Evolutionary conservation across 2,329 filamentous ascomycete species (phyloP).

Genomic region (Bisporella sp.): DNA sequence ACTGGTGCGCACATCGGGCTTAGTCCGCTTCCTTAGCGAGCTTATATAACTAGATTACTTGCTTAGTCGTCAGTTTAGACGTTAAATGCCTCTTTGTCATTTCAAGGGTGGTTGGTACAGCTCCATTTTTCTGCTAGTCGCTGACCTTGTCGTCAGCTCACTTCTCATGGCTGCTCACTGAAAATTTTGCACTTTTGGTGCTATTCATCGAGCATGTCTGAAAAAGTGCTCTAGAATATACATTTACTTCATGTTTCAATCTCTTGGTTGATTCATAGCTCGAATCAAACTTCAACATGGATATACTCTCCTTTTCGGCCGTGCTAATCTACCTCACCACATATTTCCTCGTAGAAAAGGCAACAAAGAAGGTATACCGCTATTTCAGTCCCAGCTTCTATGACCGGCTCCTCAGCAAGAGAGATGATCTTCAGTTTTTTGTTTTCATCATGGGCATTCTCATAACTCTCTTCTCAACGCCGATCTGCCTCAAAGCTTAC

Average conservation of each 20-base stretch:
- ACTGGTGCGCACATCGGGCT: too few species aligned
- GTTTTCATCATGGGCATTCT: conserved; percentile 7
- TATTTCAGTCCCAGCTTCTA: neutral
- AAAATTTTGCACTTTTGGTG: too few species aligned
- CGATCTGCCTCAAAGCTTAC: conserved; percentile 2
- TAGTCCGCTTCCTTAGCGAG: too few species aligned
- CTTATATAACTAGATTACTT: too few species aligned
- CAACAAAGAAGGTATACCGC: neutral
- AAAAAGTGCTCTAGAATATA: neutral
- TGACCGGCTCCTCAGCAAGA: neutral
- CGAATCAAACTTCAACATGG: neutral
- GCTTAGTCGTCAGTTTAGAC: too few species aligned
- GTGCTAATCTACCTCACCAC: neutral
- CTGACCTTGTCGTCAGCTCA: too few species aligned
- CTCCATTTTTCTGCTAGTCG: too few species aligned
- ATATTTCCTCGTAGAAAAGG: conserved; percentile 1
- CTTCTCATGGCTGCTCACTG: too few species aligned
- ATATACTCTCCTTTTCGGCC: neutral
- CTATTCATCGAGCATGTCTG: too few species aligned
- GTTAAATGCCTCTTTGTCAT: too few species aligned
- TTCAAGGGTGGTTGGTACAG: too few species aligned
- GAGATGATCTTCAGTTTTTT: conserved; percentile 8
- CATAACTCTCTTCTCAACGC: conserved; percentile 4
- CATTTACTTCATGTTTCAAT: neutral
- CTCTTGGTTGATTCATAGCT: neutral